Evolutionary conservation across 208 protist species (phyloP), one percentile per base, ranked within the genome.

Genomic region (Histomonas meleagridis): DNA sequence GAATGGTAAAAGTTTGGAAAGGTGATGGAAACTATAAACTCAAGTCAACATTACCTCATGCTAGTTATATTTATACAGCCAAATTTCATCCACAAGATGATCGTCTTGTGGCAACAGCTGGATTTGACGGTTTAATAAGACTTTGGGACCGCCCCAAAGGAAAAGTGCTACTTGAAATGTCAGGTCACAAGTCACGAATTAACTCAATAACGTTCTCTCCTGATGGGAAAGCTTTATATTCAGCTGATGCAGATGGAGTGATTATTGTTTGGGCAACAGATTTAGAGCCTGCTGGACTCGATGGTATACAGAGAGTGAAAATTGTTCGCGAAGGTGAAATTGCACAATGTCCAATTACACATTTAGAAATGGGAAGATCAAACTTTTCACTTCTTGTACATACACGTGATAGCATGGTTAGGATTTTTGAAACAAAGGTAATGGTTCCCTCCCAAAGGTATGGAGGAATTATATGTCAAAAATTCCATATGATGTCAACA

Each of bases 381-480:
- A 86, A 86, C 5, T 86, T 86, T 28, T 86, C 76, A 26, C 16
- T 86, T 0, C 28, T 86, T 14, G 76, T 86, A 55, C 46, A 86
- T 49, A 86, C 76, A 16, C 43, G 55, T n/a, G 76, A 86, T 49
- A 51, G 16, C 18, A 55, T 86, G 40, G 1, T 86, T 21, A 32
- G 76, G n/a, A 46, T 86, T 28, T 86, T 86, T 26, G 76, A 86
- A 49, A 86, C 76, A 10, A 86, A 86, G 28, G 76, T 86, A 55
- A 86, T 86, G 76, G 76, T 86, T 32, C 76, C 76, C 2, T 55
- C 46, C 0, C 76, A 86, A 28, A 86, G 76, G 55, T 86, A 86
- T 86, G 32, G 10, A 12, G 76, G 76, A 32, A 55, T 86, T 55
- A 18, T 86, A 21, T 86, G 76, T 48, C 51, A 86, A 12, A 86